phyloP scores from a whole-genome alignment of 371 early-diverging fungal species.

The Rhizopus sp. region DNA sequence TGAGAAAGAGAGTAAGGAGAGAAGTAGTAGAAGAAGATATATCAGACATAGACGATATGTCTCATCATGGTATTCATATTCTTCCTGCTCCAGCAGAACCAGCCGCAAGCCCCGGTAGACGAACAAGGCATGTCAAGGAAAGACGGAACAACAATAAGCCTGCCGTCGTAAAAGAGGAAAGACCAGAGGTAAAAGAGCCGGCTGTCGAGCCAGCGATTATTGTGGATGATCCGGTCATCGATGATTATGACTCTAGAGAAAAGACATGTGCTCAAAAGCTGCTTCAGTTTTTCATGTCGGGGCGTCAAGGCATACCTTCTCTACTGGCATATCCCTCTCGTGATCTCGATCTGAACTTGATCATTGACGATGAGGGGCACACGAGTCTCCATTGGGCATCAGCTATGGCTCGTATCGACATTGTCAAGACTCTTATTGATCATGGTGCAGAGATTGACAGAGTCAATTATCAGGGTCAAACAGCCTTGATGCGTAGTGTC shows the following conservation, averaged over 20 bases:
- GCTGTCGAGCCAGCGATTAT: background rate
- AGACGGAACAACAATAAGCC: background rate
- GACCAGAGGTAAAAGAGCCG: background rate
- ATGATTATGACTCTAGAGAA: constrained; percentile 17
- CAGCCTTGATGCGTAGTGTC: constrained; percentile 90
- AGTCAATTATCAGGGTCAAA: constrained; percentile 85
- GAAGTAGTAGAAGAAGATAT: constrained; percentile 24
- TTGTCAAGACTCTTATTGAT: constrained; percentile 73
- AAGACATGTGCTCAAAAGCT: constrained; percentile 44
- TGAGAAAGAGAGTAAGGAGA: constrained; percentile 35
- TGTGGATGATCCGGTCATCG: background rate
- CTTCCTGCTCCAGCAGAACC: background rate
- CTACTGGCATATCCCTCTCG: constrained; percentile 53
- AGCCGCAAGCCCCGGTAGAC: background rate
- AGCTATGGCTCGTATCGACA: constrained; percentile 80
- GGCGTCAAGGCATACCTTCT: constrained; percentile 48
- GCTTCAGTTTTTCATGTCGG: constrained; percentile 66
- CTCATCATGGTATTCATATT: background rate
- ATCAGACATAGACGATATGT: constrained; percentile 2
- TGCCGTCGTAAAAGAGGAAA: constrained; percentile 3
- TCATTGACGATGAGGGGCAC: constrained; percentile 94
- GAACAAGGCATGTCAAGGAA: constrained; percentile 5
- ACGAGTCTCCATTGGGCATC: constrained; percentile 96
- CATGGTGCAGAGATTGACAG: constrained; percentile 75
- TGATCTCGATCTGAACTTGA: constrained; percentile 79